A percentile compares a stretch with the other conserved stretches of the same genome.
phyloP scores from a whole-genome alignment of 331 rosid genomes.

The Quercus tomentella region DNA sequence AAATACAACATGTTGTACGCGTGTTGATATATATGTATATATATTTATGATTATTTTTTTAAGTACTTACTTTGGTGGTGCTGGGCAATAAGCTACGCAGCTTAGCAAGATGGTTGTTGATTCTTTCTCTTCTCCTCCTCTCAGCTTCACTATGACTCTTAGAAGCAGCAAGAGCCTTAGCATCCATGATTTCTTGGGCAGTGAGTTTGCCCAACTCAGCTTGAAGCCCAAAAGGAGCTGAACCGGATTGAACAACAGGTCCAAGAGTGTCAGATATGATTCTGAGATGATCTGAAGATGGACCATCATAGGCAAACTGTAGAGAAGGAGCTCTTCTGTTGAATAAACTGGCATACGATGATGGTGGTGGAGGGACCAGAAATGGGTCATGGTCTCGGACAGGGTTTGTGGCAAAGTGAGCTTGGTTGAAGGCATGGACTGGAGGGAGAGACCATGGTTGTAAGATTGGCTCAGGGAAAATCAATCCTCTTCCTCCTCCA shows the following conservation, averaged over 20 bases:
- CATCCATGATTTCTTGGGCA: constrained; percentile 95
- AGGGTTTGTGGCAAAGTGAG: constrained; percentile 30
- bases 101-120: constrained; percentile 95
- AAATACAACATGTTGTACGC: constrained; percentile 25
- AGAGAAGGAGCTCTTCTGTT: constrained; percentile 57
- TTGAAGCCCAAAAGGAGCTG: constrained; percentile 77
- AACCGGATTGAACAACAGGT: constrained; percentile 60
- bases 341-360: constrained; percentile 54
- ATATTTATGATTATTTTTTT: not conserved
- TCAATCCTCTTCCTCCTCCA: constrained; percentile 41
- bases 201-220: constrained; percentile 79
- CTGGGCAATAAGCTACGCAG: constrained; percentile 82
- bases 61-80: constrained; percentile 79
- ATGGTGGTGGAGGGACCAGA: constrained; percentile 47
- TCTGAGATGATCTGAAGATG: constrained; percentile 64
- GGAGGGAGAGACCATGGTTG: constrained; percentile 78
- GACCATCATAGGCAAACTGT: constrained; percentile 72
- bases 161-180: constrained; percentile 92
- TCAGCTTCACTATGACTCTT: constrained; percentile 96
- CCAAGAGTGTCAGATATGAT: constrained; percentile 76
- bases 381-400: constrained; percentile 52
- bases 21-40: constrained; percentile 4
- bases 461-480: constrained; percentile 48
- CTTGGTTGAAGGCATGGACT: constrained; percentile 47
- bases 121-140: constrained; percentile 88